Conservation (phyloP, 139 green algal genomes). For the Chlorella vulgaris region DNA sequence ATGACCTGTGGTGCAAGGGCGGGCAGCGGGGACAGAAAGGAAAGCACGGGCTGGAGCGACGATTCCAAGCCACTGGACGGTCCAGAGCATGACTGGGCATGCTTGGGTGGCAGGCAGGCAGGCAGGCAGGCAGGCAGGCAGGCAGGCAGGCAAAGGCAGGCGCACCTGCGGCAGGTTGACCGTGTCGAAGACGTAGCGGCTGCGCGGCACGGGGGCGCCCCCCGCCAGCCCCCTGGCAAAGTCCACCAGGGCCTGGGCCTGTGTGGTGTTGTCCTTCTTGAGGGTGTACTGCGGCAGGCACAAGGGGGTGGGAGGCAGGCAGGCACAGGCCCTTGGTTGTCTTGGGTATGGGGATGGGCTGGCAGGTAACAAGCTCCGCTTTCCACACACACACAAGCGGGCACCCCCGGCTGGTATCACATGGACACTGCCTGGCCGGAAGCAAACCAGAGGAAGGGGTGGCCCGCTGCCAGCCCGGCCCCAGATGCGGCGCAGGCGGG, state of each 20-base stretch:
- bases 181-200: conserved; percentile 69
- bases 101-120: too few relatives aligned
- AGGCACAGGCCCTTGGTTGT: not conserved
- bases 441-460: too few relatives aligned
- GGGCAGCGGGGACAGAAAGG: not conserved
- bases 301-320: not conserved
- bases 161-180: conserved; percentile 78
- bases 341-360: too few relatives aligned
- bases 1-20: conserved; percentile 58
- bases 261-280: conserved; percentile 25
- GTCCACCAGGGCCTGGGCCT: conserved; percentile 46
- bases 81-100: not conserved
- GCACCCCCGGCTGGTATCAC: too few relatives aligned
- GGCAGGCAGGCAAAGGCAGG: too few relatives aligned
- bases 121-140: too few relatives aligned
- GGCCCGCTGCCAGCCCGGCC: not conserved
- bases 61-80: too few relatives aligned
- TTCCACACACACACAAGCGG: too few relatives aligned
- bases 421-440: too few relatives aligned
- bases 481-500: not conserved
- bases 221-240: conserved; percentile 69
- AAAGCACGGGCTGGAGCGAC: too few relatives aligned
- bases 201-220: conserved; percentile 41
- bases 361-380: too few relatives aligned
- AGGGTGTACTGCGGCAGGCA: conserved; percentile 24